These are phyloP conservation scores for Xylaria longipes DNA, from an alignment of 495 filamentous ascomycete species.

Conservation along the genomic window DNA sequence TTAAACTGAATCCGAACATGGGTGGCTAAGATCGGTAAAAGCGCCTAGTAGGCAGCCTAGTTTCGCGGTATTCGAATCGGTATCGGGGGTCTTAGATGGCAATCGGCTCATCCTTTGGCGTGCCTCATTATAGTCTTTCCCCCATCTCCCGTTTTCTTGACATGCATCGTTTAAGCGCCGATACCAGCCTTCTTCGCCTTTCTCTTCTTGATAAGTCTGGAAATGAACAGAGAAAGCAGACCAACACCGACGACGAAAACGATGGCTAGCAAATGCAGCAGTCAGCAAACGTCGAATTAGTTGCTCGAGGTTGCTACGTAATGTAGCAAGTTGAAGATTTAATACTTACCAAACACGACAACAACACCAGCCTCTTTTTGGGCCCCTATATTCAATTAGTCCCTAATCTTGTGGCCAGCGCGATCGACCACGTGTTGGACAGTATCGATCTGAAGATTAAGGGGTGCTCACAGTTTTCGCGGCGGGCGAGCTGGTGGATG, in stretches of 20 bases:
- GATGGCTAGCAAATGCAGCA: slow-evolving; percentile 36
- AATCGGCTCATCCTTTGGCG: slow-evolving; percentile 13
- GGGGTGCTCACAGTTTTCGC: slow-evolving; percentile 55
- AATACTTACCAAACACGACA: slow-evolving; percentile 52
- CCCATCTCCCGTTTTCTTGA: slow-evolving; percentile 23
- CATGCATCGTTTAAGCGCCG: slow-evolving; percentile 27
- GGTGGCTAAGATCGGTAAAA: slow-evolving; percentile 12
- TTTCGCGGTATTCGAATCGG: slow-evolving; percentile 18
- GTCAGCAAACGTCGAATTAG: slow-evolving; percentile 15
- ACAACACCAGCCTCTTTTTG: slow-evolving; percentile 58
- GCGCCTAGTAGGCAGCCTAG: slow-evolving; percentile 11
- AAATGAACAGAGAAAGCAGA: slow-evolving; percentile 54
- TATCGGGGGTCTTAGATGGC: slow-evolving; percentile 13
- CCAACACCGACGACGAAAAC: slow-evolving; percentile 59
- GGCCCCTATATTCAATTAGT: slow-evolving; percentile 41
- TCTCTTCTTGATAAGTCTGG: slow-evolving; percentile 49
- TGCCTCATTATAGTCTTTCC: slow-evolving; percentile 26
- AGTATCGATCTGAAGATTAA: neutral
- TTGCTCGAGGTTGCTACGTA: neutral
- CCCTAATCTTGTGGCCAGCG: neutral
- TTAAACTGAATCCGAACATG: slow-evolving; percentile 25
- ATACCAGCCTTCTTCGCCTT: slow-evolving; percentile 43
- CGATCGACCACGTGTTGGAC: neutral
- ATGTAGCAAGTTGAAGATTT: neutral
- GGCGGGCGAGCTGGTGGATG: slow-evolving; percentile 53